phyloP scores from a whole-genome alignment of 768 basidiomycete genomes.

The Collybiopsis confluens region DNA sequence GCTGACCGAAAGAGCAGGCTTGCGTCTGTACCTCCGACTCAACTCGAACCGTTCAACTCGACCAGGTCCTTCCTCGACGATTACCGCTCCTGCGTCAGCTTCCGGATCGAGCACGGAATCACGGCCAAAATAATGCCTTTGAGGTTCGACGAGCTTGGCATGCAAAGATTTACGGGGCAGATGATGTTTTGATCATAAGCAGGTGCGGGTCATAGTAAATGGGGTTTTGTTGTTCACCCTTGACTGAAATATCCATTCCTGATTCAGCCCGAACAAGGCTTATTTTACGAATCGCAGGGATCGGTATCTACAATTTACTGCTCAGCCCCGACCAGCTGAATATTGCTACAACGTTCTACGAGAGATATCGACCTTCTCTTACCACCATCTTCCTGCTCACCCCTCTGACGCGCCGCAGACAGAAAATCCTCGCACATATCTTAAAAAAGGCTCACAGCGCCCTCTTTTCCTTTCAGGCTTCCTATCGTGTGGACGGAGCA shows the following conservation, averaged over 20 bases:
- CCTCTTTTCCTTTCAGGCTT: conserved; percentile 61
- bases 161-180: too few species aligned
- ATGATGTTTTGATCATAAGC: too few species aligned
- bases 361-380: conserved; percentile 70
- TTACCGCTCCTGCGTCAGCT: conserved; percentile 76
- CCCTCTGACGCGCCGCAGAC: neutral
- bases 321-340: conserved; percentile 60
- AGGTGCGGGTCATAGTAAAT: too few species aligned
- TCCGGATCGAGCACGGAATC: too few species aligned
- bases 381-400: conserved; percentile 37
- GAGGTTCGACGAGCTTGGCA: too few species aligned
- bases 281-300: conserved; percentile 97
- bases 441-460: conserved; percentile 54
- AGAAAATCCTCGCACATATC: conserved; percentile 28
- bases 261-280: conserved; percentile 75
- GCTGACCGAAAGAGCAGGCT: conserved; percentile 50
- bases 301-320: conserved; percentile 76
- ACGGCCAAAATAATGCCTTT: too few species aligned
- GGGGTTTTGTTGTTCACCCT: too few species aligned
- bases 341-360: conserved; percentile 82
- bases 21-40: conserved; percentile 69
- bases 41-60: conserved; percentile 81
- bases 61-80: conserved; percentile 66
- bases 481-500: conserved; percentile 13
- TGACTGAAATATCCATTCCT: too few species aligned